phyloP scores from a whole-genome alignment of 73 alveolate genomes.

The Paramecium biaurelia region DNA sequence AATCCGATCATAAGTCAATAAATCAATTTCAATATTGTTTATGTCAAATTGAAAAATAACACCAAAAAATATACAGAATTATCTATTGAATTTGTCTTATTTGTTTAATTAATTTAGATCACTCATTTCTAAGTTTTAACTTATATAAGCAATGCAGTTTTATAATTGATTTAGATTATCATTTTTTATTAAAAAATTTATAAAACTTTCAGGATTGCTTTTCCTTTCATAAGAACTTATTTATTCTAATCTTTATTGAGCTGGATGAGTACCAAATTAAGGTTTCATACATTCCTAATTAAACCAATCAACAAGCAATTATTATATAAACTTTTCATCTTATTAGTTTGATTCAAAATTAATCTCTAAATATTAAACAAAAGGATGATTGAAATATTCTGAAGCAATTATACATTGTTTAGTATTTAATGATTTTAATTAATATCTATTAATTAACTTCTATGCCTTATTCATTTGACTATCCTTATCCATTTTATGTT shows the following conservation, averaged over 20 bases:
- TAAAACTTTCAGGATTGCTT: background rate
- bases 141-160: constrained; percentile 9
- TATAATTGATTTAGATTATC: background rate
- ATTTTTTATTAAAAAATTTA: background rate
- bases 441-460: background rate
- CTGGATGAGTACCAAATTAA: background rate
- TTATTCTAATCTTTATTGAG: background rate
- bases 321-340: background rate
- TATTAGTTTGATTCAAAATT: background rate
- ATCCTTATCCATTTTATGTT: constrained; percentile 25
- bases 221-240: background rate
- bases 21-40: background rate
- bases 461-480: background rate
- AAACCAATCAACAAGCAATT: constrained; percentile 24
- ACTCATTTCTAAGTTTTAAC: background rate
- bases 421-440: background rate
- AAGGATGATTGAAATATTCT: constrained; percentile 27
- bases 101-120: background rate
- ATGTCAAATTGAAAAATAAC: background rate
- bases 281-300: constrained; percentile 1
- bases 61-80: background rate
- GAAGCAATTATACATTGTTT: background rate
- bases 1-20: background rate
- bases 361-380: background rate
- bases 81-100: background rate